Evolutionary conservation across 1,284 basidiomycete species (phyloP).

Genomic region (Afroboletus lepidellus): DNA sequence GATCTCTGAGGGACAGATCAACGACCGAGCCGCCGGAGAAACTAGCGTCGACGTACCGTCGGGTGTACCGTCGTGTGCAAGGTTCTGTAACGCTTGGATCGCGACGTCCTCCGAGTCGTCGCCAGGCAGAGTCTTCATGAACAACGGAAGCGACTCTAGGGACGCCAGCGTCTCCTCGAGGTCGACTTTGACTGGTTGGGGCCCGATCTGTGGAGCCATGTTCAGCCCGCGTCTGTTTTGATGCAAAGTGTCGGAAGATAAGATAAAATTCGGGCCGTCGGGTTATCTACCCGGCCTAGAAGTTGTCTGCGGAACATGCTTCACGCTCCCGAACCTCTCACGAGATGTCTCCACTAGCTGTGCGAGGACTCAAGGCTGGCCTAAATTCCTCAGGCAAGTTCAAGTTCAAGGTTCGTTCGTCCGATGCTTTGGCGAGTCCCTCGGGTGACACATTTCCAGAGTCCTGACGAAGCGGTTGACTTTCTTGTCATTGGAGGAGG

Average conservation of each 20-base stretch:
- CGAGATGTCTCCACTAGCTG: slow-evolving; percentile 27
- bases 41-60: slow-evolving; percentile 69
- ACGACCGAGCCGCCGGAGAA: not conserved
- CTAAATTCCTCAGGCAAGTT: slow-evolving; percentile 62
- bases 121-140: slow-evolving; percentile 87
- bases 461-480: slow-evolving; percentile 79
- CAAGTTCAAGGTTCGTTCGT: slow-evolving; percentile 55
- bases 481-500: slow-evolving; percentile 93
- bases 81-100: slow-evolving; percentile 81
- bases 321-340: too few species aligned
- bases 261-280: slow-evolving; percentile 15
- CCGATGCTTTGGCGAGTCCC: not conserved
- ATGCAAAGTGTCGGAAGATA: slow-evolving; percentile 8
- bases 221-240: not conserved
- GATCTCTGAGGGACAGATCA: slow-evolving; percentile 57
- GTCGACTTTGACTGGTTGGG: slow-evolving; percentile 40
- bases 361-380: slow-evolving; percentile 55
- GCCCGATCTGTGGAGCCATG: slow-evolving; percentile 28
- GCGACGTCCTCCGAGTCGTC: slow-evolving; percentile 63
- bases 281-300: slow-evolving; percentile 11
- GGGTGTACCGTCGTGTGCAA: slow-evolving; percentile 87
- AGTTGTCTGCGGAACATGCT: not conserved
- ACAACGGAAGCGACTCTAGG: slow-evolving; percentile 73
- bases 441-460: slow-evolving; percentile 35
- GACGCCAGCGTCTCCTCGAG: slow-evolving; percentile 47